Base-by-base conservation (phyloP, 2,329 filamentous ascomycete species). In the Talaromyces rugulosus region DNA sequence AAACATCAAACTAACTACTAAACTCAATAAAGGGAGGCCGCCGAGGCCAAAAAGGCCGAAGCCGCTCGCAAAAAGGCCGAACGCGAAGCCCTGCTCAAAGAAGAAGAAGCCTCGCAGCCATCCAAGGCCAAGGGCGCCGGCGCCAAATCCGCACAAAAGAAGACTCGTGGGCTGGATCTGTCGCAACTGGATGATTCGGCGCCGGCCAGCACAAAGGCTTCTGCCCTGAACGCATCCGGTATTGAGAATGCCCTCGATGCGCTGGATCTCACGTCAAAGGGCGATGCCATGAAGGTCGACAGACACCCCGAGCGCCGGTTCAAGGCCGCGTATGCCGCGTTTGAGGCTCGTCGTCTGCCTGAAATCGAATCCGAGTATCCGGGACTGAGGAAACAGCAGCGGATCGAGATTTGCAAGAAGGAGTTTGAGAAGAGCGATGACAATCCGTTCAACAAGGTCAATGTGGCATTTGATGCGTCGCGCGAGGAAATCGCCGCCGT, bases 241-340 rank as follows among this genome's bases (percentile, higher is more conserved):
- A 96, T 99, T 75, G 93, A 98, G 75, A 94, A 97, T 71, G 92
- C 92, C 0, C 85, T 98, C 56, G 93, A 97, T 70, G 92, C 92
- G 3, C 85, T 98, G 31, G 87, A 86, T 2, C 77, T 97, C 58
- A 85, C 86, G 3, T 82, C 83, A 16, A 77, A 76, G 30, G 77
- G 81, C 47, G 82, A 84, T 57, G 78, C 82, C 23, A 78, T 84
- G 63, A 92, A 95, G 81, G 77, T 99, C 63, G 95, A 99, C 73
- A 84, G 87, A 59, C 93, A 98, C 74, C 93, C 95, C 0, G 92
- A 97, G 81, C 83, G 91, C 63, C 83, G 95, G 58, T 95, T 89
- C 81, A 91, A 92, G 75, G 92, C 93, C 6, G 94, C 94, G 0
- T 95, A 89, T 72, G 85, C 89, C 23, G 88, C 86, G 47, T 99